These are phyloP conservation scores for Zangia roseola DNA, from an alignment of 768 basidiomycete genomes.

Conservation along the genomic window DNA sequence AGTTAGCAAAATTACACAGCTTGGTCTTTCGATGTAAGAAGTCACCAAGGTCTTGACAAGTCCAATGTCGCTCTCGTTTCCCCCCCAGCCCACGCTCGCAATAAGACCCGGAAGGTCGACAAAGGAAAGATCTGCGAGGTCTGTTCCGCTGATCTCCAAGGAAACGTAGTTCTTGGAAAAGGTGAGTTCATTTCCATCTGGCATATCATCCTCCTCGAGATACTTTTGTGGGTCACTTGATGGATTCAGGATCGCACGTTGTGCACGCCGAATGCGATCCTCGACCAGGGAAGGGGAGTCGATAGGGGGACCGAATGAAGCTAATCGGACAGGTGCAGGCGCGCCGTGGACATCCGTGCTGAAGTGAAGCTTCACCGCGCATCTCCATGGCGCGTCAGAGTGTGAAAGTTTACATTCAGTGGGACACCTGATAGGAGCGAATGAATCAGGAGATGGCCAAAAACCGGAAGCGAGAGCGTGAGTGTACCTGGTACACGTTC, in stretches of 20 bases:
- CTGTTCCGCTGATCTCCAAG: conserved; percentile 55
- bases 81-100: conserved; percentile 48
- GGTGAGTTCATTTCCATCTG: conserved; percentile 21
- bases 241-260: conserved; percentile 65
- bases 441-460: background rate
- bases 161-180: conserved; percentile 61
- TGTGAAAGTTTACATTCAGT: conserved; percentile 55
- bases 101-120: conserved; percentile 67
- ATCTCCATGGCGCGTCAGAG: conserved; percentile 45
- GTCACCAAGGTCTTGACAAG: conserved; percentile 59
- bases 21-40: conserved; percentile 60
- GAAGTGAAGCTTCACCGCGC: conserved; percentile 48
- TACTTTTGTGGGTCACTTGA: conserved; percentile 18
- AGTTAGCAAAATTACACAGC: conserved; percentile 68
- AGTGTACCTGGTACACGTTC: conserved; percentile 67
- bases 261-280: conserved; percentile 64
- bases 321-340: conserved; percentile 36
- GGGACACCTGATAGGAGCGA: conserved; percentile 42
- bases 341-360: conserved; percentile 39
- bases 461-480: background rate
- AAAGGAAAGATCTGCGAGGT: conserved; percentile 63
- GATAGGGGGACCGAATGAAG: conserved; percentile 49
- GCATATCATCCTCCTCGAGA: conserved; percentile 8
- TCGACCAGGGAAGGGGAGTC: conserved; percentile 54
- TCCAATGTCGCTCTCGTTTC: conserved; percentile 55